A percentile compares a stretch with the other conserved stretches of the same genome.
Conservation (phyloP, 2,329 filamentous ascomycete genomes). For the Ilyonectria sp. region DNA sequence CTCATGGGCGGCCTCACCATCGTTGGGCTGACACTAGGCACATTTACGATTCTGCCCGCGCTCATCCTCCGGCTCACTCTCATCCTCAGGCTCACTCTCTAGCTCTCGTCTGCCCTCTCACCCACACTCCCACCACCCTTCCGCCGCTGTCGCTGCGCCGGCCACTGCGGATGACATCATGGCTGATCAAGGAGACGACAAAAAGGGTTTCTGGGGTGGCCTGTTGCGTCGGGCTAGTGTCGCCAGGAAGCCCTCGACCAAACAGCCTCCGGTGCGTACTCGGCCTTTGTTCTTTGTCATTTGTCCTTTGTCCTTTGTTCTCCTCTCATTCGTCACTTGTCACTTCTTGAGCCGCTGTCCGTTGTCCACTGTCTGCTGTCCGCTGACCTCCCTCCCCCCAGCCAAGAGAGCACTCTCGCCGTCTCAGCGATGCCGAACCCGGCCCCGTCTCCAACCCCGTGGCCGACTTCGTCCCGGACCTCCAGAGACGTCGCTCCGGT, state of each 20-base stretch:
- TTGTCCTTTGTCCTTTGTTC: neutral
- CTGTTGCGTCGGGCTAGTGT: constrained; percentile 66
- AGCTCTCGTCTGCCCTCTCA: constrained; percentile 6
- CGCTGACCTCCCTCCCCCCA: neutral
- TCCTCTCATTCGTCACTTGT: neutral
- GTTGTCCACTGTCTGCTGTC: neutral
- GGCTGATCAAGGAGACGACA: constrained; percentile 52
- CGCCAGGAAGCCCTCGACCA: constrained; percentile 46
- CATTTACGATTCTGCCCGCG: neutral
- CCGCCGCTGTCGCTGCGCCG: constrained; percentile 31
- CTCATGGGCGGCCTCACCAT: constrained; percentile 18
- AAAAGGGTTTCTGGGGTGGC: constrained; percentile 64
- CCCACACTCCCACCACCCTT: neutral
- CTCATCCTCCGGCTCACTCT: neutral
- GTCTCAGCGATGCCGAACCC: constrained; percentile 38
- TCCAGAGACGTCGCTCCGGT: constrained; percentile 37
- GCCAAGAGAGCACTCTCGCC: constrained; percentile 38
- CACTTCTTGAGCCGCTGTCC: constrained; percentile 2
- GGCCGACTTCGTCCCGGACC: constrained; percentile 54
- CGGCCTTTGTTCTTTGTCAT: constrained; percentile 6
- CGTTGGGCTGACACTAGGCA: constrained; percentile 19
- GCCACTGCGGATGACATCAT: constrained; percentile 47
- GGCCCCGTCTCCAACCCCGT: constrained; percentile 48
- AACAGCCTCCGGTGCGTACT: constrained; percentile 42
- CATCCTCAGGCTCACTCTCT: neutral